These are phyloP conservation scores for Scheffersomyces parashehatae DNA, from an alignment of 1,139 yeast genomes.

Conservation along the genomic window DNA sequence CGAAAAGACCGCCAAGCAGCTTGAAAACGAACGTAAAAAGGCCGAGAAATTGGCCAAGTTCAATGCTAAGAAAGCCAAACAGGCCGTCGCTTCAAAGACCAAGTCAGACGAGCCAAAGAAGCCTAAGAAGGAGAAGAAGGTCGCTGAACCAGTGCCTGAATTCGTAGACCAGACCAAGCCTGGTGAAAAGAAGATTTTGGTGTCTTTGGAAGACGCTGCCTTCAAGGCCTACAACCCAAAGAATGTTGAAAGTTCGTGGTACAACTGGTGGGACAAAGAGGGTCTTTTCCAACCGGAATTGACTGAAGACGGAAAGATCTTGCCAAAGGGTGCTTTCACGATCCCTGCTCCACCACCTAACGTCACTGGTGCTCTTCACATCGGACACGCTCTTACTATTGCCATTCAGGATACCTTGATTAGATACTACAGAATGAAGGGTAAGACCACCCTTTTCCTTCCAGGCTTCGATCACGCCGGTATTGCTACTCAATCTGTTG, in stretches of 20 bases:
- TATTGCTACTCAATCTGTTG: constrained; percentile 98
- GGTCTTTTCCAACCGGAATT: constrained; percentile 89
- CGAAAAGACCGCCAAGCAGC: constrained; percentile 67
- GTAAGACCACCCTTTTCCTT: constrained; percentile 86
- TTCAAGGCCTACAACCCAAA: constrained; percentile 92
- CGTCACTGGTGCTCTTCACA: constrained; percentile 97
- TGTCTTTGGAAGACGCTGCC: constrained; percentile 86
- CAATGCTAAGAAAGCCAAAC: constrained; percentile 87
- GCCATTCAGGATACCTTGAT: constrained; percentile 92
- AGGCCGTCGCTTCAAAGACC: constrained; percentile 47
- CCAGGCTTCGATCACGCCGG: constrained; percentile 99
- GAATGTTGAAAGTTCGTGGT: constrained; percentile 96
- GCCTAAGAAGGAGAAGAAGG: constrained; percentile 72
- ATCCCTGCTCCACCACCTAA: constrained; percentile 99
- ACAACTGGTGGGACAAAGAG: constrained; percentile 92
- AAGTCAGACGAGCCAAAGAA: constrained; percentile 51
- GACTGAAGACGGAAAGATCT: constrained; percentile 68
- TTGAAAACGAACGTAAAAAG: constrained; percentile 93
- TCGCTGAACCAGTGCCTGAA: constrained; percentile 73
- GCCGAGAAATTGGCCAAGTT: constrained; percentile 96
- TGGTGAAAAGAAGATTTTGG: constrained; percentile 89
- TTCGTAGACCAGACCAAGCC: constrained; percentile 78
- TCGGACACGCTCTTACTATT: constrained; percentile 96
- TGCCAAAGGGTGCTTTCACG: constrained; percentile 81
- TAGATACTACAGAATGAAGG: constrained; percentile 96